These are phyloP conservation scores for Paspalum notatum DNA, from an alignment of 176 grass and related monocot genomes.

Conservation along the genomic window DNA sequence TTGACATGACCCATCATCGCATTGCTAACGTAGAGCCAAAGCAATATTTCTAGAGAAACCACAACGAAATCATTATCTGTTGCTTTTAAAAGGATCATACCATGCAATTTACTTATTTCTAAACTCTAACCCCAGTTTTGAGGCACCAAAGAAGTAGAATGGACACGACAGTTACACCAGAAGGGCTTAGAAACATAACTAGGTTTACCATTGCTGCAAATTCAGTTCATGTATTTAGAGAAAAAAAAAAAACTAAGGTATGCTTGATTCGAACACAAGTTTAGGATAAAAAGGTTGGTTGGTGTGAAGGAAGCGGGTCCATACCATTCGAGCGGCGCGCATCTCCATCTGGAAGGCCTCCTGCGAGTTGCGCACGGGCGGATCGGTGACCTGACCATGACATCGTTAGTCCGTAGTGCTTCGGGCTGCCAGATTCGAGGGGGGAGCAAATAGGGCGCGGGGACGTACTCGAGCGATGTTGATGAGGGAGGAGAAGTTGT, in stretches of 20 bases:
- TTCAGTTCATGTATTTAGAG: background rate
- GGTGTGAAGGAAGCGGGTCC: background rate
- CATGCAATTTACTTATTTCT: background rate
- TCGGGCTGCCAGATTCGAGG: background rate
- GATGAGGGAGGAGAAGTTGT: conserved; percentile 75
- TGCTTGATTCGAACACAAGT: background rate
- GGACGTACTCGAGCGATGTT: conserved; percentile 67
- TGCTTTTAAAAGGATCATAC: background rate
- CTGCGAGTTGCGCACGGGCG: conserved; percentile 84
- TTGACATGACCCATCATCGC: background rate
- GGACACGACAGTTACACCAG: background rate
- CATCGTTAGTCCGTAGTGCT: background rate
- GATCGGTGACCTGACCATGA: conserved; percentile 70
- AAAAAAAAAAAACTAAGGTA: background rate
- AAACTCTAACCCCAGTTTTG: background rate
- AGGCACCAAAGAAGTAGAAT: background rate
- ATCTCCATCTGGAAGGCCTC: conserved; percentile 86
- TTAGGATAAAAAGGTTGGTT: background rate
- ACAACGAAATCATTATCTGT: background rate
- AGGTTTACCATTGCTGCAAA: background rate
- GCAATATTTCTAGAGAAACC: background rate
- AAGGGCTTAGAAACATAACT: background rate
- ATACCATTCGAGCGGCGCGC: conserved; percentile 54
- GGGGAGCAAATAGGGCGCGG: background rate
- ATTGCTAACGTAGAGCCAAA: background rate